Evolutionary conservation across 2,329 filamentous ascomycete species (phyloP), one percentile per base, ranked within the genome.

Genomic region (Microdochium bolleyi): DNA sequence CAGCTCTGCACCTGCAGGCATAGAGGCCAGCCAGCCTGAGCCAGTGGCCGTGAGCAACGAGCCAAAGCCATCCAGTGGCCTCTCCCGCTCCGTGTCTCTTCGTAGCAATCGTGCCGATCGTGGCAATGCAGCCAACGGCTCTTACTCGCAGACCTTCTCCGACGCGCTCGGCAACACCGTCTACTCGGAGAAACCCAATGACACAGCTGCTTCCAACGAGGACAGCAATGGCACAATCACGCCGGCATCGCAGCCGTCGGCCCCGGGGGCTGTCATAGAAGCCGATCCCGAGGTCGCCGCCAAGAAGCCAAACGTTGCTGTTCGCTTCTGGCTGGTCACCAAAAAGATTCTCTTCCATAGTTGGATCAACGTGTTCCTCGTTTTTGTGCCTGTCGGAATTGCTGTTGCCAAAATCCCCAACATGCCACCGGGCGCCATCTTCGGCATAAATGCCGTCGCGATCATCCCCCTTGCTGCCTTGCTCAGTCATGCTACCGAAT

Each of bases 341-440:
- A 77, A 75, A 76, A 77, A 73, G 65, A 82, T 83, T 62, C 61
- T 92, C 56, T 78, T 84, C 46, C 82, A 88, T 65, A 90, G 84
- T 73, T 90, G 85, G 80, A 74, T 92, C 72, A 92, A 94, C 66
- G 62, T 89, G 52, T 73, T 92, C 59, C 74, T 92, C 57, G 70
- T 92, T 52, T 91, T 91, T 63, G 88, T 92, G 27, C 89, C 88
- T 8, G 76, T 88, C 51, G 89, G 88, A 60, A 92, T 94, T 61
- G 77, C 77, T 54, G 76, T 84, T 53, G 75, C 86, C 53, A 72
- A 78, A 52, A 66, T 82, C 25, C 63, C 69, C 10, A 72, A 74
- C 55, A 63, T 82, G 52, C 75, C 76, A 52, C 79, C 84, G 21
- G 84, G 78, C 46, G 70, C 88, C 53, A 72, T 88, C 55, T 91